phyloP scores from a whole-genome alignment of 352 stramenopile genomes.

The Phytophthora pini region DNA sequence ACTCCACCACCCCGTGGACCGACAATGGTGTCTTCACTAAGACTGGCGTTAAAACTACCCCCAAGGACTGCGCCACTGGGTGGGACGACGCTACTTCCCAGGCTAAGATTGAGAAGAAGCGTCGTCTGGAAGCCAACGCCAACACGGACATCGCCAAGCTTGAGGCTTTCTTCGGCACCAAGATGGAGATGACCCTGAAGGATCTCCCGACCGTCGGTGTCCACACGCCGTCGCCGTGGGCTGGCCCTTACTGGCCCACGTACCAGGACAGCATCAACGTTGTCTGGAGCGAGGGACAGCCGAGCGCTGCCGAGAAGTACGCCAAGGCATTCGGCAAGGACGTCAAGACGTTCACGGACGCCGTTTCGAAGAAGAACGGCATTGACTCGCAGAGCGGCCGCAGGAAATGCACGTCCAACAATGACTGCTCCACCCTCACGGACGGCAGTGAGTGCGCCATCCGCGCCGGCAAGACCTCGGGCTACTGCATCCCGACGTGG shows the following conservation, averaged over 20 bases:
- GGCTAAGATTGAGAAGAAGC: slow-evolving; percentile 26
- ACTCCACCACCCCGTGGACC: neutral
- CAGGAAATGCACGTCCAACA: slow-evolving; percentile 34
- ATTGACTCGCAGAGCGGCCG: slow-evolving; percentile 33
- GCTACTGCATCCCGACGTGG: slow-evolving; percentile 57
- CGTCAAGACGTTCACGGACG: slow-evolving; percentile 41
- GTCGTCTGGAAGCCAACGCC: slow-evolving; percentile 25
- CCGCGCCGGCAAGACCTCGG: slow-evolving; percentile 33
- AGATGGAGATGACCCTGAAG: slow-evolving; percentile 33
- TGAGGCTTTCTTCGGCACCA: slow-evolving; percentile 25
- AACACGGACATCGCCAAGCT: slow-evolving; percentile 36
- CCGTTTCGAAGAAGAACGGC: slow-evolving; percentile 41
- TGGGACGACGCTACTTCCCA: slow-evolving; percentile 17
- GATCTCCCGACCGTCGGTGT: slow-evolving; percentile 21
- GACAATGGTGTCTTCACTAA: slow-evolving; percentile 4
- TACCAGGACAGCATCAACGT: slow-evolving; percentile 75
- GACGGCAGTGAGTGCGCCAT: slow-evolving; percentile 39
- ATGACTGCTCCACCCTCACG: slow-evolving; percentile 27
- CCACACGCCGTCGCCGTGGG: slow-evolving; percentile 28
- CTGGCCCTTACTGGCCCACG: slow-evolving; percentile 54
- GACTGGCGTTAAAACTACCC: slow-evolving; percentile 5
- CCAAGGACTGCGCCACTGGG: slow-evolving; percentile 34
- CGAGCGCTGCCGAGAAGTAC: slow-evolving; percentile 54
- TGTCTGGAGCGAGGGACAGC: slow-evolving; percentile 34
- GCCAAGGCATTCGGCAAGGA: slow-evolving; percentile 49